These are phyloP conservation scores for Wallacemonas sp. DNA, from an alignment of 208 protist genomes.

Conservation along the genomic window DNA sequence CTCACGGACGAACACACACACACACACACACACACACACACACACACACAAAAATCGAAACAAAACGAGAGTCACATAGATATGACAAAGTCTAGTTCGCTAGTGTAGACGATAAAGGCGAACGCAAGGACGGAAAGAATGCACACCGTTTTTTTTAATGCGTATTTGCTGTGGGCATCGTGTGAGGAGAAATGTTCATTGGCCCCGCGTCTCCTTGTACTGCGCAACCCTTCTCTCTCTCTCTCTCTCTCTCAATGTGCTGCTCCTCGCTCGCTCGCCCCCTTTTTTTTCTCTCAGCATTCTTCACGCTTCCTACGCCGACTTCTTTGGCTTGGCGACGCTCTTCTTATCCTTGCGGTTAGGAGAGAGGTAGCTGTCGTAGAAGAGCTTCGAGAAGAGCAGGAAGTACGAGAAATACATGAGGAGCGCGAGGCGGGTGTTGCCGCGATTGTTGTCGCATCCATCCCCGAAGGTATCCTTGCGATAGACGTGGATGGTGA, in stretches of 20 bases:
- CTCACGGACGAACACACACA: no score
- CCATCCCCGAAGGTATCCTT: slow-evolving; percentile 36
- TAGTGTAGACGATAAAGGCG: no score
- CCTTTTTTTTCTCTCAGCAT: slow-evolving; percentile 11
- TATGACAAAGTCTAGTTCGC: no score
- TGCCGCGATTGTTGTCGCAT: slow-evolving; percentile 44
- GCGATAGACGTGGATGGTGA: slow-evolving; percentile 47
- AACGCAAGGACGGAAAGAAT: no score
- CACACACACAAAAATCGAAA: no score
- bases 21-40: no score
- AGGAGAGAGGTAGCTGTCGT: slow-evolving; percentile 40
- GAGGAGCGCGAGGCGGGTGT: slow-evolving; percentile 45
- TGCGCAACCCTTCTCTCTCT: neutral
- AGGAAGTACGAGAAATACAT: slow-evolving; percentile 91
- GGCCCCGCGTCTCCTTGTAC: no score
- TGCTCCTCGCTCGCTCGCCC: neutral
- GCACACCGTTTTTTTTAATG: no score
- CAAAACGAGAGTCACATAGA: no score
- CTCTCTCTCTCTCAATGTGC: neutral
- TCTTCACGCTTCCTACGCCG: no score
- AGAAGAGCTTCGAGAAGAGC: slow-evolving; percentile 84
- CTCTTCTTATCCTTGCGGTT: slow-evolving; percentile 25
- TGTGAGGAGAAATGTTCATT: no score
- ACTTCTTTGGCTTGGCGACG: slow-evolving; percentile 17
- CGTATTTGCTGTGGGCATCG: no score